Conservation (phyloP, 2,329 filamentous ascomycete species). For the Dactylellina parvicollis region DNA sequence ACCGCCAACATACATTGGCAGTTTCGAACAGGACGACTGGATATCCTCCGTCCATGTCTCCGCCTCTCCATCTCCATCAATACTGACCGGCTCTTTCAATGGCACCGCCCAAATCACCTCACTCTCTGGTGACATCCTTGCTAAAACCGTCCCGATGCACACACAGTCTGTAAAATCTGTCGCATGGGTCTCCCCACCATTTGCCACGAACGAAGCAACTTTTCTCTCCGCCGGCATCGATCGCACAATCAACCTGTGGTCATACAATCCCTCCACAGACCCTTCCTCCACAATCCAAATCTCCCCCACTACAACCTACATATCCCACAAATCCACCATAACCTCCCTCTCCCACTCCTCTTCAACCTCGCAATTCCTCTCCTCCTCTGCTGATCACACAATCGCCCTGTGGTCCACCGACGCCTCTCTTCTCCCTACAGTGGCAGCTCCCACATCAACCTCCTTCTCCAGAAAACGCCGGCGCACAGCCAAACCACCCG, state of each 20-base stretch:
- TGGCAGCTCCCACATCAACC: constrained; percentile 61
- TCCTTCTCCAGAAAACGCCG: constrained; percentile 73
- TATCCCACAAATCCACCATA: constrained; percentile 52
- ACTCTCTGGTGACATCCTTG: constrained; percentile 82
- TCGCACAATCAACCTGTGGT: constrained; percentile 87
- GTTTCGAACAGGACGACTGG: constrained; percentile 98
- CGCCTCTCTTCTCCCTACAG: constrained; percentile 76
- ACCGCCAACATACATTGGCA: constrained; percentile 86
- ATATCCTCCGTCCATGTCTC: constrained; percentile 81
- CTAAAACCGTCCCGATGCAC: constrained; percentile 76
- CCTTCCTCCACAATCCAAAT: constrained; percentile 74
- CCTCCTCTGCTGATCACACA: constrained; percentile 82
- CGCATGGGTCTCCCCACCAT: constrained; percentile 71
- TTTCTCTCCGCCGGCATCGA: constrained; percentile 86
- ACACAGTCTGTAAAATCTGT: constrained; percentile 80
- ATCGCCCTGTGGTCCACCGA: constrained; percentile 90
- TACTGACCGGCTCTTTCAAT: constrained; percentile 94
- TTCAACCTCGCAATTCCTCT: constrained; percentile 79
- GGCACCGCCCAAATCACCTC: constrained; percentile 90
- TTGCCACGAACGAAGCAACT: constrained; percentile 70
- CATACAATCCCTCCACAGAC: constrained; percentile 72
- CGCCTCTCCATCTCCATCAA: constrained; percentile 70
- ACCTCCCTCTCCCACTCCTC: constrained; percentile 59
- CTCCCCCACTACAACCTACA: constrained; percentile 61
- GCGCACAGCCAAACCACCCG: constrained; percentile 71